Conservation (phyloP, 2,329 filamentous ascomycete species). For the Fusarium neocosmosporiellum region DNA sequence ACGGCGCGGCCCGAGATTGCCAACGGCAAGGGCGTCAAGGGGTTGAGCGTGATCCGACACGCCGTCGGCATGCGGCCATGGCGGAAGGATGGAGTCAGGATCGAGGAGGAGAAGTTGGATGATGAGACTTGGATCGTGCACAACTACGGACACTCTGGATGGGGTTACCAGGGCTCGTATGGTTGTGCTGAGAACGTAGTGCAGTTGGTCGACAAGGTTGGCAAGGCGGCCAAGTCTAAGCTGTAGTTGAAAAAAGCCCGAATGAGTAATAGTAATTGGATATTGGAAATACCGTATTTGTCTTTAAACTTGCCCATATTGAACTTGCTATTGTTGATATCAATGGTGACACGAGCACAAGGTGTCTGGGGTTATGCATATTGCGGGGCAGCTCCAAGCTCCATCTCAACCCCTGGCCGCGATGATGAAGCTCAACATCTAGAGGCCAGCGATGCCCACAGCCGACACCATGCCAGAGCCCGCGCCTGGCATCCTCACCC, state of each 20-base stretch:
- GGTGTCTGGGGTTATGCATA: slow-evolving; percentile 38
- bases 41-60: slow-evolving; percentile 80
- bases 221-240: slow-evolving; percentile 42
- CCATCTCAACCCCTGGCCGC: slow-evolving; percentile 24
- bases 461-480: slow-evolving; percentile 43
- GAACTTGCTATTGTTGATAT: neutral
- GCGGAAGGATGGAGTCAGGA: slow-evolving; percentile 76
- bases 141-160: slow-evolving; percentile 83
- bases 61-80: slow-evolving; percentile 84
- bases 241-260: slow-evolving; percentile 33
- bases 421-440: slow-evolving; percentile 27
- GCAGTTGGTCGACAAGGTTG: slow-evolving; percentile 73
- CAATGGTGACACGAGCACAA: neutral
- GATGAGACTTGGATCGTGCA: slow-evolving; percentile 77
- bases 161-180: slow-evolving; percentile 78
- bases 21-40: slow-evolving; percentile 75
- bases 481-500: slow-evolving; percentile 38
- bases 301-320: neutral
- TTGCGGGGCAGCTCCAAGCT: slow-evolving; percentile 38
- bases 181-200: slow-evolving; percentile 76
- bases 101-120: slow-evolving; percentile 68
- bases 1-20: slow-evolving; percentile 73
- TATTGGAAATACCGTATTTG: neutral
- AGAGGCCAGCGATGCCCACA: slow-evolving; percentile 13
- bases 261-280: neutral